Conservation (phyloP, 257 asterid genomes). For the Catharanthus roseus region DNA sequence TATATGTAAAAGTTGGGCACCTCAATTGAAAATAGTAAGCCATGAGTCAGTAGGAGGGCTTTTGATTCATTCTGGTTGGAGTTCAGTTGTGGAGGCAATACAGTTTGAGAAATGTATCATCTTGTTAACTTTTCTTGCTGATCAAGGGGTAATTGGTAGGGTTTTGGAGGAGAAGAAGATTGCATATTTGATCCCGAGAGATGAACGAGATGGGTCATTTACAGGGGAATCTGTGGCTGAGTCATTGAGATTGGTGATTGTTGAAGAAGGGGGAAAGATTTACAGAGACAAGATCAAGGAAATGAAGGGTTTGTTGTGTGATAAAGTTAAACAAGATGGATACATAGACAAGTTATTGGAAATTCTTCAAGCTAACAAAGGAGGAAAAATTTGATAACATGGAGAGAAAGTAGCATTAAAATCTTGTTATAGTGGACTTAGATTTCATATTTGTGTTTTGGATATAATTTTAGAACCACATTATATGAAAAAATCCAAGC, state of each 20-base stretch:
- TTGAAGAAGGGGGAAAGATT: slow-evolving; percentile 3
- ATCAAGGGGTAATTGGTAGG: slow-evolving; percentile 24
- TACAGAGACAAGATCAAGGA: slow-evolving; percentile 15
- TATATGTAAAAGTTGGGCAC: slow-evolving; percentile 30
- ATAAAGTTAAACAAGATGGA: slow-evolving; percentile 3
- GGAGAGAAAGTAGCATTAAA: too few relatives aligned
- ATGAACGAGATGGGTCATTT: slow-evolving; percentile 6
- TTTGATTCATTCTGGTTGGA: slow-evolving; percentile 32
- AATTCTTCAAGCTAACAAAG: slow-evolving; percentile 8
- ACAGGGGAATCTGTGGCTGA: slow-evolving; percentile 16
- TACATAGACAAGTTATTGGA: slow-evolving; percentile 19
- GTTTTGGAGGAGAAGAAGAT: slow-evolving; percentile 19
- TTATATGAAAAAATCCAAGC: too few relatives aligned
- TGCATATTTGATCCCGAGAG: slow-evolving; percentile 15
- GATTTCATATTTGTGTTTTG: too few relatives aligned
- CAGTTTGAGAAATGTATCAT: slow-evolving; percentile 18
- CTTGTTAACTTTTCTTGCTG: slow-evolving; percentile 23
- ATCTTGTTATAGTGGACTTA: too few relatives aligned
- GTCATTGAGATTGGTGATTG: slow-evolving; percentile 14
- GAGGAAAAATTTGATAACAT: background rate
- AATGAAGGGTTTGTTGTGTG: slow-evolving; percentile 14
- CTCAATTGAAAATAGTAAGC: slow-evolving; percentile 27
- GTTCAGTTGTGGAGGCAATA: slow-evolving; percentile 30
- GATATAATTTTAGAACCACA: too few relatives aligned
- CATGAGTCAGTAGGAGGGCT: slow-evolving; percentile 29